A percentile compares a stretch with the other conserved stretches of the same genome.
Evolutionary conservation across 73 alveolate species (phyloP).

Genomic region (Chromera velia): DNA sequence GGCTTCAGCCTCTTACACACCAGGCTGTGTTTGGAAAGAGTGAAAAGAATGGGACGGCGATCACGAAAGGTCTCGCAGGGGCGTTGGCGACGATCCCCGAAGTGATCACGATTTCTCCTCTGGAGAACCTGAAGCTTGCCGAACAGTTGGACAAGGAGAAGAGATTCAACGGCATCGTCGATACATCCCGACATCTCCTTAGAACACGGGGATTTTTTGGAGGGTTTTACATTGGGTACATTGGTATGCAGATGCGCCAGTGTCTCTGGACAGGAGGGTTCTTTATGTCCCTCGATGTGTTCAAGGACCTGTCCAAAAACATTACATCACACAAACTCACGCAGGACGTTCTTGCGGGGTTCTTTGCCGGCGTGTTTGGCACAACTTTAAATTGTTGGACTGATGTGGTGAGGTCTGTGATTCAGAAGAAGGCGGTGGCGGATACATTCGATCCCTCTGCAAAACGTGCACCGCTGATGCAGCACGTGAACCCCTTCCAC

Average conservation of each 20-base stretch:
- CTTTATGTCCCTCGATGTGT: slow-evolving; percentile 36
- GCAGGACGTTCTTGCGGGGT: slow-evolving; percentile 39
- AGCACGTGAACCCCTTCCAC: not conserved
- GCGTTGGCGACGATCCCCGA: slow-evolving; percentile 34
- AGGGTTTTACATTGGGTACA: slow-evolving; percentile 29
- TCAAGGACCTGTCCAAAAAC: slow-evolving; percentile 1
- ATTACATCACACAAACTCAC: slow-evolving; percentile 21
- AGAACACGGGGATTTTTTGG: slow-evolving; percentile 35
- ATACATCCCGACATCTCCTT: slow-evolving; percentile 8
- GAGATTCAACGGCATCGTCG: slow-evolving; percentile 17
- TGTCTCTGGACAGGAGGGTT: slow-evolving; percentile 46
- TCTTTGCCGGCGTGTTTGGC: slow-evolving; percentile 34
- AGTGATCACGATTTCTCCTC: slow-evolving; percentile 31
- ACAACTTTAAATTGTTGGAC: slow-evolving; percentile 46
- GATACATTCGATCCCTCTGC: slow-evolving; percentile 39
- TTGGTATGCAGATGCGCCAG: slow-evolving; percentile 40
- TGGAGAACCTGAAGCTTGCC: slow-evolving; percentile 46
- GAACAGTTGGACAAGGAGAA: slow-evolving; percentile 47
- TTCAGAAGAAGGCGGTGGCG: slow-evolving; percentile 47
- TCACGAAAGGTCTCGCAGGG: slow-evolving; percentile 23
- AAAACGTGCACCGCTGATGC: no score
- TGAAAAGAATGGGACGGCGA: not conserved
- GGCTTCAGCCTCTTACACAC: not conserved
- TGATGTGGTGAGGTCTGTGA: slow-evolving; percentile 27
- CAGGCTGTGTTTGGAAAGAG: not conserved